Conservation (phyloP, 2,329 filamentous ascomycete genomes). For the Colletotrichum limetticola region DNA sequence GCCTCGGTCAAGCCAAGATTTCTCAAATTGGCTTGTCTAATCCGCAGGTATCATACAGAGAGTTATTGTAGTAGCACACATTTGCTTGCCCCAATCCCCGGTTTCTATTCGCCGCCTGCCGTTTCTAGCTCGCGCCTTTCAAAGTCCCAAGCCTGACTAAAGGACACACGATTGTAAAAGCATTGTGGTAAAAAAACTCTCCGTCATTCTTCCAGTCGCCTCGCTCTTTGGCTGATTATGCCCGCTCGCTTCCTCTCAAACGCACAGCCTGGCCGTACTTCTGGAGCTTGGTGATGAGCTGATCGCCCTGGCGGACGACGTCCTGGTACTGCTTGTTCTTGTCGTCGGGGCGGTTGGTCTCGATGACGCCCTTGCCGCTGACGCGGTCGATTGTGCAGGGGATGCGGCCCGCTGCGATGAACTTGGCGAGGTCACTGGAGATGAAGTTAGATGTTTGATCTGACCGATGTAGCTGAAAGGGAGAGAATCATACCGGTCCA, state of each 20-base stretch:
- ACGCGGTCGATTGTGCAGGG: conserved; percentile 98
- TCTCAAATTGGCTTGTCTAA: conserved; percentile 41
- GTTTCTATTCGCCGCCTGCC: conserved; percentile 24
- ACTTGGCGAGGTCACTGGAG: conserved; percentile 88
- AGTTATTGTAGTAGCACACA: conserved; percentile 39
- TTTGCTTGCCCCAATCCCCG: conserved; percentile 22
- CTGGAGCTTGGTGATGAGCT: conserved; percentile 98
- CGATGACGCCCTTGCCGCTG: conserved; percentile 94
- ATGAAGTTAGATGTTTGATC: neutral
- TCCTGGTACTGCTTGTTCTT: conserved; percentile 99
- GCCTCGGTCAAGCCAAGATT: conserved; percentile 22
- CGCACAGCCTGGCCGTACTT: conserved; percentile 98
- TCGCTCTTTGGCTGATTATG: conserved; percentile 56
- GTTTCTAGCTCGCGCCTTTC: conserved; percentile 20
- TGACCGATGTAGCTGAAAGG: neutral
- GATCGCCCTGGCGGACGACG: conserved; percentile 96
- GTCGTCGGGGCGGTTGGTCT: conserved; percentile 97
- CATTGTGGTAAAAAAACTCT: neutral
- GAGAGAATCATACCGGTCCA: conserved; percentile 78
- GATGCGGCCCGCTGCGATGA: conserved; percentile 94
- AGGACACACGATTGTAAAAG: neutral
- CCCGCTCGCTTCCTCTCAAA: conserved; percentile 92
- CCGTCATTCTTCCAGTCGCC: neutral
- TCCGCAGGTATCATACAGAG: conserved; percentile 45
- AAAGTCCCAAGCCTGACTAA: neutral